Evolutionary conservation across 2,329 filamentous ascomycete species (phyloP), one percentile per base, ranked within the genome.

Genomic region (Ploettnerulaceae sp.): DNA sequence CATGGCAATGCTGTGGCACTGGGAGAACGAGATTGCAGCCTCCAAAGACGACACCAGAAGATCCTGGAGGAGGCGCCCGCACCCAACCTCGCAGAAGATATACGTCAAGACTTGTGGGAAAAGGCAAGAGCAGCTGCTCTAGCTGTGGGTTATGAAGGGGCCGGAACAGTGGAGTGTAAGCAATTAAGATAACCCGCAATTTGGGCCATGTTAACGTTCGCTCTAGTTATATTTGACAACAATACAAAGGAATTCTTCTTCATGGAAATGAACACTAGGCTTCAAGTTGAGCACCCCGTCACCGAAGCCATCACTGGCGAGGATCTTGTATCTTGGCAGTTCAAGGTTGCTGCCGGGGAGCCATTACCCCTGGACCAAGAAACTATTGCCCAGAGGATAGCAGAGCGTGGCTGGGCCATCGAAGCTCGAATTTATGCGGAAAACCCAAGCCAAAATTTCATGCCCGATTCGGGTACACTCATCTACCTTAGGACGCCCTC

Each of bases 371-470:
- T 86, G 12, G 81, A 75, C 0, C 84, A 87, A 59, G 71, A 74
- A 37, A 70, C 84, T 49, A 76, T 87, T 20, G 77, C 84, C 56
- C 70, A 76, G 50, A 75, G 81, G 54, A 97, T 98, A 64, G 73
- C 74, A 25, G 74, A 76, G 55, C 76, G 82, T 35, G 93, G 93
- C 2, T 87, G 90, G 60, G 93, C 90, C 8, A 94, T 98, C 51
- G 93, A 98, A 71, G 91, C 91, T 12, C 79, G 93, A 48, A 95
- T 98, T 57, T 98, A 98, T 65, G 93, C 93, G 7, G 93, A 98
- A 66, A 95, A 90, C 61, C 93, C 93, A 1, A 85, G 87, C 57
- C 86, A 77, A 66, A 89, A 89, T 45, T 98, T 98, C 68, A 83
- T 96, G 54, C 93, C 93, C 0, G 91, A 96, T 64, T 96, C 93